Percentiles rank a stretch among this genome's conserved stretches.
Conservation (phyloP, 1,139 yeast species). For the Candida neerlandica region DNA sequence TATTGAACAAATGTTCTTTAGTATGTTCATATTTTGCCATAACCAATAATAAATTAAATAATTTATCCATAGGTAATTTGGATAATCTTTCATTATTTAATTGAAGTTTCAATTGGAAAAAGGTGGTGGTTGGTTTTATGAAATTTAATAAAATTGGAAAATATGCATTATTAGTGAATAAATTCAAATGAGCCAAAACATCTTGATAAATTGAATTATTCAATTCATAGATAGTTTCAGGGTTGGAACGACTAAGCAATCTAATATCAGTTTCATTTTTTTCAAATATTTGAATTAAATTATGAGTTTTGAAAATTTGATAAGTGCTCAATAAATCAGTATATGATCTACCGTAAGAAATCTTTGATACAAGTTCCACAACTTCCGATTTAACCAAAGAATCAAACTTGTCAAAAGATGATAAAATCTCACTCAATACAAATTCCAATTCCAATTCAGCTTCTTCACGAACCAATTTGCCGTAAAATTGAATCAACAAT, state of each 20-base stretch:
- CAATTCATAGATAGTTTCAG: conserved; percentile 20
- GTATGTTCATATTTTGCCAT: conserved; percentile 29
- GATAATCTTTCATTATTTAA: conserved; percentile 23
- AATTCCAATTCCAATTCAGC: conserved; percentile 15
- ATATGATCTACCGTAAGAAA: conserved; percentile 14
- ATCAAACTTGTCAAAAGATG: conserved; percentile 17
- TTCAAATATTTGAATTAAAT: conserved; percentile 19
- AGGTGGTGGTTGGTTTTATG: conserved; percentile 22
- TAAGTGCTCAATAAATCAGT: conserved; percentile 13
- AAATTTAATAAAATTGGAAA: conserved; percentile 35
- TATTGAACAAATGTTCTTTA: conserved; percentile 26
- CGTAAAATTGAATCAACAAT: conserved; percentile 32
- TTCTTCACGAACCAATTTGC: conserved; percentile 19
- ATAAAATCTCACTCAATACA: conserved; percentile 17
- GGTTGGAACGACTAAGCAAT: conserved; percentile 27
- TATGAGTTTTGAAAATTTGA: conserved; percentile 26
- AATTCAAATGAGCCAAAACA: conserved; percentile 21
- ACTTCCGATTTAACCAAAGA: conserved; percentile 14
- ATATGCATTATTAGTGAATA: conserved; percentile 24
- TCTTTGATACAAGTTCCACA: conserved; percentile 12
- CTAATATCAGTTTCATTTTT: conserved; percentile 23
- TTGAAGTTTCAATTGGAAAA: conserved; percentile 20
- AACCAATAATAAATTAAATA: conserved; percentile 26
- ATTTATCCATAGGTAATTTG: conserved; percentile 28
- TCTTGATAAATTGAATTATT: conserved; percentile 20